Evolutionary conservation across 129 eudicot genomes (phyloP), one percentile per base, ranked within the genome.

Genomic region (Artemisia annua): DNA sequence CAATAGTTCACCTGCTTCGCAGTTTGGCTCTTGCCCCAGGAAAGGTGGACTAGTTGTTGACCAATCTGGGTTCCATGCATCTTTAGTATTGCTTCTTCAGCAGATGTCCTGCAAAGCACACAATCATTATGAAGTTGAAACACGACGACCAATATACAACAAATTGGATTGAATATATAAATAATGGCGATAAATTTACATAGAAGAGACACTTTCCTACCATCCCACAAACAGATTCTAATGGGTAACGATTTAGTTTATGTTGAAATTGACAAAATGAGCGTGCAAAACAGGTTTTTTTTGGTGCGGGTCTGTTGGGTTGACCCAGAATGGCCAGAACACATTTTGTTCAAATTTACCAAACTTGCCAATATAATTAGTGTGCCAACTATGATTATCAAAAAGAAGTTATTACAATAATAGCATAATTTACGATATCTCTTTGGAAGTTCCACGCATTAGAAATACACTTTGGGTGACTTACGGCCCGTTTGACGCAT

Each of bases 41-140:
- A 95, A 77, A 95, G 86, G 51, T 89, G 97, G 66, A 95, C 96
- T 54, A 85, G 82, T 77, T 83, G 96, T 79, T 86, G 96, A 69
- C 99, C 99, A 70, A 95, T 83, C 78, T 88, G 80, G 46, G 81
- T 72, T 72, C 99, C 97, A 78, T 95, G 96, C 91, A 90, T 81
- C 84, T 93, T 86, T 75, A 88, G 99, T 18, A 95, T 90, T 79
- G 99, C 88, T 81, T 90, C 99, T 85, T 95, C 99, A 58, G 99
- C 99, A 70, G 91, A 86, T 71, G 91, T 46, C 83, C 99, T 95
- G 79, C 32, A 48, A 12, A 75, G 22, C 56, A 78, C 8, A 67
- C 24, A 74, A 60, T 50, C 69, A 54, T 67, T 49, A 61, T 15
- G 43, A 39, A 59, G 49, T 35, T 19, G 11, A 20, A 75, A 44